Evolutionary conservation across 768 basidiomycete genomes (phyloP), one percentile per base, ranked within the genome.

Genomic region (Leccinum broughii): DNA sequence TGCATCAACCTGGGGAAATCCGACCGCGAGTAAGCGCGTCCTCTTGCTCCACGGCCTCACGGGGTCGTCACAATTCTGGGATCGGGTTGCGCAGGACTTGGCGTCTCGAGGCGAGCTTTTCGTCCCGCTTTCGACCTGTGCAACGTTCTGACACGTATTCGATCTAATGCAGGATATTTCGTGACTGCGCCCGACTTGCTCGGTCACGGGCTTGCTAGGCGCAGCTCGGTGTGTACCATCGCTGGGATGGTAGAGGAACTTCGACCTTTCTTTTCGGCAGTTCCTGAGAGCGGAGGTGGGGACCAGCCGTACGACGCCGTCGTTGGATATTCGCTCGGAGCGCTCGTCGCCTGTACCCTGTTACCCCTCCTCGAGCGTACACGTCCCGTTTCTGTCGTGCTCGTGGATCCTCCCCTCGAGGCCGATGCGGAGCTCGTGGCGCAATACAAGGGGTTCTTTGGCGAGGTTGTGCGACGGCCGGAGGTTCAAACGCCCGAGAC

Each of bases 151-250:
- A 66, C 37, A 14, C 13, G 13, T 20, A 4, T 39, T 30, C 6
- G 32, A 44, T n/a, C 20, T 1, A 1, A 49, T n/a, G 32, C 59
- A 72, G 72, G 68, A 32, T 70, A 64, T 26, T 60, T 64, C 20
- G 68, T 70, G 41, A 59, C 32, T 0, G 71, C 68, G n/a, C 71
- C 71, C 5, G 67, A 67, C 46, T 32, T 67, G 3, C 64, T 70
- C 22, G 67, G 66, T 9, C 72, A 72, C 20, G 68, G 63, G 1
- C 26, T 20, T 15, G 57, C 62, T 11, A 49, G 41, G 9, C 61
- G 56, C 15, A 7, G 34, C 9, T 51, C 66, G 1, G 58, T 59
- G 15, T 69, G 63, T 48, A 62, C 67, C 41, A 30, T 71, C 11
- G 26, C 39, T 5, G 58, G 59, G 7, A 11, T 71, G 26, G 58